phyloP scores from a whole-genome alignment of 2,329 filamentous ascomycete genomes.

The Colletotrichum sojae region DNA sequence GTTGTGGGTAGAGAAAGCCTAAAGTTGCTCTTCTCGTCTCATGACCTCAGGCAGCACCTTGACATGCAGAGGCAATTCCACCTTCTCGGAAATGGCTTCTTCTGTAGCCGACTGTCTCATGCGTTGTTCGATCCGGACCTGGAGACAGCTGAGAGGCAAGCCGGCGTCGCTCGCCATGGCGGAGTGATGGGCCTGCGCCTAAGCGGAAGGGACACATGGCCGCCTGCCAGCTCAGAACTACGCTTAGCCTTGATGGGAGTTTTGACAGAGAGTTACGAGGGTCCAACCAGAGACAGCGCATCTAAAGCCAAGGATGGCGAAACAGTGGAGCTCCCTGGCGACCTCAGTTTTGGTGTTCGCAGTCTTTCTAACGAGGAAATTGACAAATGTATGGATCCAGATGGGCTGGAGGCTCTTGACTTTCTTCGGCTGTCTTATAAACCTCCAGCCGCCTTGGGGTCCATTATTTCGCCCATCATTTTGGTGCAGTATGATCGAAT shows the following conservation, averaged over 20 bases:
- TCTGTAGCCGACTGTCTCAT: constrained; percentile 83
- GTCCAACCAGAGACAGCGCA: constrained; percentile 2
- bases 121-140: constrained; percentile 89
- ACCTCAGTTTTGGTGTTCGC: constrained; percentile 86
- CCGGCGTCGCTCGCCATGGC: constrained; percentile 77
- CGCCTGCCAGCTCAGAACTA: constrained; percentile 94
- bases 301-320: constrained; percentile 45
- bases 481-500: constrained; percentile 87
- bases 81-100: constrained; percentile 86
- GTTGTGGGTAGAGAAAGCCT: constrained; percentile 85
- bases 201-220: constrained; percentile 87
- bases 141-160: constrained; percentile 81
- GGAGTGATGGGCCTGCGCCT: constrained; percentile 86
- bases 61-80: constrained; percentile 84
- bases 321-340: constrained; percentile 70
- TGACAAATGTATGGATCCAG: constrained; percentile 84
- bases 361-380: constrained; percentile 85
- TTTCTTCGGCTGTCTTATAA: constrained; percentile 92
- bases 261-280: constrained; percentile 79
- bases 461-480: constrained; percentile 79
- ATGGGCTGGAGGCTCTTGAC: constrained; percentile 90
- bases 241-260: constrained; percentile 90
- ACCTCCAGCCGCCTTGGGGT: constrained; percentile 77
- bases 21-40: constrained; percentile 79
- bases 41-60: constrained; percentile 80